Evolutionary conservation across 495 filamentous ascomycete genomes (phyloP).

Genomic region (Neurospora tetrasperma): DNA sequence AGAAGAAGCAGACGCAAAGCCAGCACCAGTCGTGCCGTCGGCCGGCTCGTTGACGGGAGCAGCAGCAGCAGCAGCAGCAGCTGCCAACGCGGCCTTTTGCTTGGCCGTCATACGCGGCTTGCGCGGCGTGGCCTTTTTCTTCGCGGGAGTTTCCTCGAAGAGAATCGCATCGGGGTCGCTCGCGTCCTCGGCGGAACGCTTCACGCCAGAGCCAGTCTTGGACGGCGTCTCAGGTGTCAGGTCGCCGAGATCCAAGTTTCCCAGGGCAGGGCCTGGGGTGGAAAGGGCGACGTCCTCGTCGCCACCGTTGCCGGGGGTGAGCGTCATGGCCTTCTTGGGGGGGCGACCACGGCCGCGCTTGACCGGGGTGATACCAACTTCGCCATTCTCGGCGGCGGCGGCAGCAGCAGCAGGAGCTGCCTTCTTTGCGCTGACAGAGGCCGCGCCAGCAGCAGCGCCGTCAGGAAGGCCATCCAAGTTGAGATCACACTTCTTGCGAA

Average conservation of each 20-base stretch:
- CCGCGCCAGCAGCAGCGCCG: background rate
- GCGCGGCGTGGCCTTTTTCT: background rate
- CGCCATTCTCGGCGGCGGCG: background rate
- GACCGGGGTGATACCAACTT: background rate
- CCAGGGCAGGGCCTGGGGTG: background rate
- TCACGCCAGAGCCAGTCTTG: background rate
- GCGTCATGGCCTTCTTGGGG: background rate
- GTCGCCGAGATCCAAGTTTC: background rate
- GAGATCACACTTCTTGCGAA: constrained; percentile 3
- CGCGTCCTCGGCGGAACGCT: background rate
- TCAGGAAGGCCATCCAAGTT: background rate
- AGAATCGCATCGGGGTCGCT: background rate
- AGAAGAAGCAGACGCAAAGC: background rate
- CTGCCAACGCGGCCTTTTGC: background rate
- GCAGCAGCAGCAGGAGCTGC: background rate
- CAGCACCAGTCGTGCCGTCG: background rate
- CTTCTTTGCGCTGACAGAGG: background rate
- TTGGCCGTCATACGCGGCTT: background rate
- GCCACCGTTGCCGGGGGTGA: background rate
- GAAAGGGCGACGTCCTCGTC: background rate
- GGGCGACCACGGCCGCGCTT: background rate
- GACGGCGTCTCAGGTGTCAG: background rate
- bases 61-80: background rate
- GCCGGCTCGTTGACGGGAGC: background rate
- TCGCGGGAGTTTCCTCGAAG: background rate